Percentiles rank a stretch among this genome's conserved stretches.
These are phyloP conservation scores for Didymella glomerata DNA, from an alignment of 2,329 filamentous ascomycete species.

Conservation along the genomic window DNA sequence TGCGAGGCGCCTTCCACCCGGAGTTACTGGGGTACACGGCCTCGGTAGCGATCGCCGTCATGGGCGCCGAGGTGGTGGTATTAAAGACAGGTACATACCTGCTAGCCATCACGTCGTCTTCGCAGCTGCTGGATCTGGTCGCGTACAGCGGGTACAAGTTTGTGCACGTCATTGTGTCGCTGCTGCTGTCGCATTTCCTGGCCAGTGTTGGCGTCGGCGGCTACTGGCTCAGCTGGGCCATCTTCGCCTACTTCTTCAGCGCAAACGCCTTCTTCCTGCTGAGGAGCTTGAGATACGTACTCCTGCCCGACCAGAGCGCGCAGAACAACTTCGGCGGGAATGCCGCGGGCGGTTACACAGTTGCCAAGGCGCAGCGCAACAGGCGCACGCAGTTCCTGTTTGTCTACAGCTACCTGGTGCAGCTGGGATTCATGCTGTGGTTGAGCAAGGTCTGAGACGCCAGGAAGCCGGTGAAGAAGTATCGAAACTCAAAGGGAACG, in stretches of 20 bases:
- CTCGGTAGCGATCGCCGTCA: slow-evolving; percentile 81
- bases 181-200: slow-evolving; percentile 73
- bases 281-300: slow-evolving; percentile 94
- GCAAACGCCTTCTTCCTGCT: slow-evolving; percentile 98
- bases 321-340: slow-evolving; percentile 32
- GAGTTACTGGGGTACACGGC: slow-evolving; percentile 92
- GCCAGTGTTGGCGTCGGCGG: slow-evolving; percentile 78
- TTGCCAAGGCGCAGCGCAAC: slow-evolving; percentile 75
- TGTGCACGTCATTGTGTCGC: slow-evolving; percentile 91
- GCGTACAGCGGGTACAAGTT: slow-evolving; percentile 99
- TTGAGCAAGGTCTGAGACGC: slow-evolving; percentile 56
- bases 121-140: slow-evolving; percentile 89
- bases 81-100: slow-evolving; percentile 94
- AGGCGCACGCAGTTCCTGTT: slow-evolving; percentile 48
- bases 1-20: slow-evolving; percentile 91
- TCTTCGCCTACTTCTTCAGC: slow-evolving; percentile 90
- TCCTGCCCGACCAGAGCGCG: slow-evolving; percentile 71
- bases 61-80: slow-evolving; percentile 86
- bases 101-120: slow-evolving; percentile 90
- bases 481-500: background rate
- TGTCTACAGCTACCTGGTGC: slow-evolving; percentile 83
- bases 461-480: background rate
- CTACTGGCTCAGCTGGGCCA: slow-evolving; percentile 85
- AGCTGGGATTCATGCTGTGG: slow-evolving; percentile 94
- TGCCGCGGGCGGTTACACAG: slow-evolving; percentile 67